A percentile compares a stretch with the other conserved stretches of the same genome.
Conservation (phyloP, 148 eudicot species). For the Chenopodium berlandieri region DNA sequence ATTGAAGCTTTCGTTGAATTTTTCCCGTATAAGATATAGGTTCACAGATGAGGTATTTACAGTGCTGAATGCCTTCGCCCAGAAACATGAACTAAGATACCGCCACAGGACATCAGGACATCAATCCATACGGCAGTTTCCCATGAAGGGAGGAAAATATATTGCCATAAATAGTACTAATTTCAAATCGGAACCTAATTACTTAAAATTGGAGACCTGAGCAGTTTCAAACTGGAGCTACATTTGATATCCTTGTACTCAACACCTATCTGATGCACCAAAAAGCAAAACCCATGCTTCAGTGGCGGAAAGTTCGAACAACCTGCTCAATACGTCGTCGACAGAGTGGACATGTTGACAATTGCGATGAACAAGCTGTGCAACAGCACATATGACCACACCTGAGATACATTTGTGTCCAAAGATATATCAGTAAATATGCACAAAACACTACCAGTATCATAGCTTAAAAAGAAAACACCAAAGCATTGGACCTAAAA, state of each 20-base stretch:
- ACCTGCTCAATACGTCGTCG: constrained; percentile 76
- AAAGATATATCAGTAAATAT: neutral
- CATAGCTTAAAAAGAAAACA: neutral
- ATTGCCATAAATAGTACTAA: no score
- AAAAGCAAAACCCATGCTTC: constrained; percentile 16
- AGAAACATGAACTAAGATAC: no score
- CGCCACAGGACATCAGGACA: no score
- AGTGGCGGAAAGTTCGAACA: constrained; percentile 83
- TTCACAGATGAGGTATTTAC: no score
- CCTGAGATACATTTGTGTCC: constrained; percentile 39
- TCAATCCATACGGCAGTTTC: no score
- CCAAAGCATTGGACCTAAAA: neutral
- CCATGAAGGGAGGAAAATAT: no score
- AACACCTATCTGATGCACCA: neutral
- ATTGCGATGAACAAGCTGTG: constrained; percentile 68
- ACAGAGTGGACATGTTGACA: constrained; percentile 83
- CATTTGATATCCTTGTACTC: neutral
- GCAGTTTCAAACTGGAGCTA: no score
- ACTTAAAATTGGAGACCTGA: no score
- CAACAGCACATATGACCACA: constrained; percentile 99
- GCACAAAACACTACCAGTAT: neutral
- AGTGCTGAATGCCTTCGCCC: no score
- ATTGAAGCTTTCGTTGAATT: no score
- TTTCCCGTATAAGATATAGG: no score
- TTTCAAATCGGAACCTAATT: no score